Base-by-base conservation (phyloP, 108 stramenopile species). In the Fragilaria crotonensis region DNA sequence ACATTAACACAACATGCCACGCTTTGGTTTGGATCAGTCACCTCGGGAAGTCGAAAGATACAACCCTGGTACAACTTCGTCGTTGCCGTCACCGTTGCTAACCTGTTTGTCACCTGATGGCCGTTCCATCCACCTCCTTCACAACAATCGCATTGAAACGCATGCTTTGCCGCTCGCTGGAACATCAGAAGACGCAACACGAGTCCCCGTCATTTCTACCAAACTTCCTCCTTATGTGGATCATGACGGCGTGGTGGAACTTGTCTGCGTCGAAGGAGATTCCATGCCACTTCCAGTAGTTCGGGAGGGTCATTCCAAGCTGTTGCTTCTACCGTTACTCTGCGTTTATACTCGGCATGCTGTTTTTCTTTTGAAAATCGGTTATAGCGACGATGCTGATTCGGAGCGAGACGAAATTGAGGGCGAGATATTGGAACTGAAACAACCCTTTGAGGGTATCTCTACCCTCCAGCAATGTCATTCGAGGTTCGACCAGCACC, bases 401-500 rank as follows among this genome's bases (percentile, higher is more conserved):
- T 60, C 52, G 11, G 11, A 19, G 14, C 54, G 63, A 20, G 62
- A 31, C 0, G 62, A 68, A 32, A 30, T 63, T 0, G 32, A 64
- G 33, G 79, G 80, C 19, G 25, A 44, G 23, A 60, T 78, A 3
- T 44, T 74, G 1, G 48, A 45, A 9, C 52, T 82, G 7, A 14
- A 55, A 21, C 73, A 84, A 63, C 88, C 88, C 25, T 86, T 83
- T 66, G 81, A 85, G 49, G 9, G 49, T 61, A 27, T n/a, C n/a
- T n/a, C n/a, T n/a, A n/a, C n/a, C n/a, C n/a, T 62, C 66, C 22
- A 59, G 65, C 0, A 54, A 45, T 33, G 81, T 90, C 44, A 25
- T 83, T 27, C 73, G 83, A 25, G 72, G n/a, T 85, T 20, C 83
- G 81, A 41, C 65, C 68, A 5, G 81, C 85, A 45, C 83, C 85